Evolutionary conservation across 1,284 basidiomycete species (phyloP), one percentile per base, ranked within the genome.

Genomic region (Ustanciosporium gigantosporum): DNA sequence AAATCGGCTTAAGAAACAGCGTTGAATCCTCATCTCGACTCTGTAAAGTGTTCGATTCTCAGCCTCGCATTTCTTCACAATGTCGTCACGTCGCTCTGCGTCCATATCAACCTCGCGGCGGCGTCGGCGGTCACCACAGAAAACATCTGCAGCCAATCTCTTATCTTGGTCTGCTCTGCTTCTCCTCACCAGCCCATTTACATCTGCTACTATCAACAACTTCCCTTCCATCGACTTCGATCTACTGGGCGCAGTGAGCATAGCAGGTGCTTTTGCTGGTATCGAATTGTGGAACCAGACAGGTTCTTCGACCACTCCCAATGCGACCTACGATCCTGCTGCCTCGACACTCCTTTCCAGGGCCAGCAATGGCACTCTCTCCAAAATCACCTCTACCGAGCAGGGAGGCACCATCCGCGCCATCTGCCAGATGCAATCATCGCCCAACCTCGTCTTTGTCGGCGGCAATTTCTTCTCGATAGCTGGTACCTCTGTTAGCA

Each of bases 401-500:
- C 25, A 52, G 0, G 67, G 74, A 16, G 79, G 79, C 6, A 36
- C 52, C 24, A 77, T 80, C 47, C 41, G 51, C 9, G 67, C 78
- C 27, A 47, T 80, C 41, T 79, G 75, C 31, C 65, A 75, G 55
- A 41, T 58, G 43, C n/a, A 60, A 49, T 53, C 53, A 3, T 46
- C 46, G 3, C 55, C 57, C 25, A 48, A 51, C 25, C 44, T 42
- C 29, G 53, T 80, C 39, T 78, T 64, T 51, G 68, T 79, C 25
- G 79, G 70, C 2, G 79, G 79, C 20, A 56, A 59, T 38, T 80
- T 80, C 41, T 58, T 59, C 31, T 41, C 64, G 7, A 49, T 80
- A 40, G 74, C 64, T 11, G 67, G 59, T 29, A 59, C 44, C 9
- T 39, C 56, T 14, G 60, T 66, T 31, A 65, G 57, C 51, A 73